A percentile compares a stretch with the other conserved stretches of the same genome.
Evolutionary conservation across 768 basidiomycete species (phyloP).

Genomic region (Jaapia argillacea): DNA sequence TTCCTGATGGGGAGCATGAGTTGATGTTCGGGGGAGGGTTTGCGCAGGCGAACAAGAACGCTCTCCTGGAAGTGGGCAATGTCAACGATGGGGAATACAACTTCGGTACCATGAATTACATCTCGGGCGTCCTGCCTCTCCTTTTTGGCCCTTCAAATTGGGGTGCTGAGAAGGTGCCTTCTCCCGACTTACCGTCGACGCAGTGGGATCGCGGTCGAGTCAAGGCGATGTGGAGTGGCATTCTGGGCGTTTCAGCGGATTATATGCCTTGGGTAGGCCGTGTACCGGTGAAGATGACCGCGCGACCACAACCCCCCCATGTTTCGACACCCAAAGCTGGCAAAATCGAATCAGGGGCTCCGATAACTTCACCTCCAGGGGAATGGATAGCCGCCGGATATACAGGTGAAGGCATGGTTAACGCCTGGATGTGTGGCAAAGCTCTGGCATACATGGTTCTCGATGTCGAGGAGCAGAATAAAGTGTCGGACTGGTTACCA

Average conservation of each 20-base stretch:
- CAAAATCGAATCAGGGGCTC: slow-evolving; percentile 1
- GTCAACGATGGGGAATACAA: slow-evolving; percentile 26
- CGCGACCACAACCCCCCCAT: slow-evolving; percentile 21
- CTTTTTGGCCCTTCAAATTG: slow-evolving; percentile 40
- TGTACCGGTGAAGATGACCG: slow-evolving; percentile 38
- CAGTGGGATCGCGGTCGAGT: slow-evolving; percentile 34
- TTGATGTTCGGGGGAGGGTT: slow-evolving; percentile 65
- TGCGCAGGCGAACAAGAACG: slow-evolving; percentile 19
- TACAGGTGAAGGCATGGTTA: slow-evolving; percentile 65
- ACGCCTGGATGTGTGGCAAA: slow-evolving; percentile 54
- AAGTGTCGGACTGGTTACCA: slow-evolving; percentile 37
- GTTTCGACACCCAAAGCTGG: background rate
- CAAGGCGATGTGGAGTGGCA: slow-evolving; percentile 54
- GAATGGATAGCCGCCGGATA: slow-evolving; percentile 71
- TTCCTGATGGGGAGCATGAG: slow-evolving; percentile 30
- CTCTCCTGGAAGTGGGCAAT: slow-evolving; percentile 18
- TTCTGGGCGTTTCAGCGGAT: slow-evolving; percentile 54
- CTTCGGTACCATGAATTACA: slow-evolving; percentile 27
- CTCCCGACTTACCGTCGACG: slow-evolving; percentile 9
- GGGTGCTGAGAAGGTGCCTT: slow-evolving; percentile 27
- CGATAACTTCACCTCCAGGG: slow-evolving; percentile 28
- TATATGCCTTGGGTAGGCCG: slow-evolving; percentile 62
- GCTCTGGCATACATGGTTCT: slow-evolving; percentile 54
- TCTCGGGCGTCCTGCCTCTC: slow-evolving; percentile 38
- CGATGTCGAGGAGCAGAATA: slow-evolving; percentile 23